Base-by-base conservation (phyloP, 2,329 filamentous ascomycete species). In the Aspergillus pseudotamarii region DNA sequence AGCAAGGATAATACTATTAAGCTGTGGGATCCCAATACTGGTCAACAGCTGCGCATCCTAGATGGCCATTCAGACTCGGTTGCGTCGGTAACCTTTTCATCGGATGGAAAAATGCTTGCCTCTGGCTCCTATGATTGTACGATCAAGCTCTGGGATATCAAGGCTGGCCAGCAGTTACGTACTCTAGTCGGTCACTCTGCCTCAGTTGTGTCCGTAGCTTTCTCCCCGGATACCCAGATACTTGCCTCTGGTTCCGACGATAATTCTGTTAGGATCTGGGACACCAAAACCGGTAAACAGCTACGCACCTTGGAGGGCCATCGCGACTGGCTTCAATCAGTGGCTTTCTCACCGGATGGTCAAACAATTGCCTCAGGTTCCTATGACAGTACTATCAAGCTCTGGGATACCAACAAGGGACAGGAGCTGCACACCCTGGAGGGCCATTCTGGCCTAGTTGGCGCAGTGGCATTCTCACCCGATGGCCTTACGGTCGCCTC, bases 11-110 rank as follows among this genome's bases (percentile, higher is more conserved):
- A 48, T 3, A 48, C 21, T 14, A 16, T 48, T 6, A 48, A 48
- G 21, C n/a, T 48, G 8, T 43, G 41, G 41, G 19, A 21, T 43
- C 19, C 41, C 19, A 43, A 21, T n/a, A 43, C 41, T 10, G 41
- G 19, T 21, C 8, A 43, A 11, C 41, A 41, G 14, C 26, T 63
- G 23, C 57, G 66, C 34, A 65, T 66, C 19, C 63, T 71, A 12
- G 45, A 66, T 32, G 64, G 64, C 21, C 63, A 69, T 64, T 61
- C 60, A 8, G 23, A 58, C 30, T 43, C 41, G 9, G 41, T 43
- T 43, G n/a, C 9, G 9, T 48, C 45, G 6, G 45, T 48, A 6
- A 11, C 6, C 4, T 48, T 26, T 21, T 48, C 45, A 14, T 19
- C 2, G 2, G 45, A 48, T 26, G 10, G 21, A 2, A 12, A 14